Conservation (phyloP, 2,329 filamentous ascomycete genomes). For the Scytalidium sp. region DNA sequence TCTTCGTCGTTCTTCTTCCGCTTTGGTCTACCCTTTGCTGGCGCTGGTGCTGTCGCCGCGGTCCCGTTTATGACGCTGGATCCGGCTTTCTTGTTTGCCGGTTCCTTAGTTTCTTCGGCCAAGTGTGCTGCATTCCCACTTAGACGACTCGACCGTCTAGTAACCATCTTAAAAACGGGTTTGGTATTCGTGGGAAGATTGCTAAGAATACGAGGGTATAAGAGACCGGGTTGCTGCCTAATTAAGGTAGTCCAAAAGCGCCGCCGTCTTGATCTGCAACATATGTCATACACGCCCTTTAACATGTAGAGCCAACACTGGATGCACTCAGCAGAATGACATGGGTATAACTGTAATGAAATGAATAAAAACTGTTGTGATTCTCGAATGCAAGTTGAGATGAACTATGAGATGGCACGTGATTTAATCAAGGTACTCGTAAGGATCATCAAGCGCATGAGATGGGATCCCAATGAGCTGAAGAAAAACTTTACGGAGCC, state of each 20-base stretch:
- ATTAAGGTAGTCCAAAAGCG: conserved; percentile 1
- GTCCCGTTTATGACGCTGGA: not conserved
- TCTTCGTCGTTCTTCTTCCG: conserved; percentile 14
- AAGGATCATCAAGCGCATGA: no score
- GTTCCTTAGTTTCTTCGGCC: not conserved
- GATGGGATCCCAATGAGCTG: no score
- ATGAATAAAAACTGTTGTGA: not conserved
- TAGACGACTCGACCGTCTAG: conserved; percentile 24
- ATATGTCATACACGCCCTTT: not conserved
- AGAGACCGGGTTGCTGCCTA: conserved; percentile 15
- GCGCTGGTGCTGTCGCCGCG: conserved; percentile 8
- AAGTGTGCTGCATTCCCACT: conserved; percentile 7
- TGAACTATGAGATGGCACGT: not conserved
- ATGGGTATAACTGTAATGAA: not conserved
- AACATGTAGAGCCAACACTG: not conserved
- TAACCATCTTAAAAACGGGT: conserved; percentile 17
- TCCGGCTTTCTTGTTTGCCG: conserved; percentile 8
- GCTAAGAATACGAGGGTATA: not conserved
- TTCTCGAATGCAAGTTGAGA: not conserved
- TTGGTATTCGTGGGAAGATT: not conserved
- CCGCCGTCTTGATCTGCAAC: conserved; percentile 1
- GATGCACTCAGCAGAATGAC: not conserved
- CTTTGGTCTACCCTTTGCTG: conserved; percentile 19
- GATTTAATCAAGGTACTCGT: not conserved
- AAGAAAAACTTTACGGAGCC: no score